phyloP scores from a whole-genome alignment of 306 rosid genomes.

The Quercus variabilis region DNA sequence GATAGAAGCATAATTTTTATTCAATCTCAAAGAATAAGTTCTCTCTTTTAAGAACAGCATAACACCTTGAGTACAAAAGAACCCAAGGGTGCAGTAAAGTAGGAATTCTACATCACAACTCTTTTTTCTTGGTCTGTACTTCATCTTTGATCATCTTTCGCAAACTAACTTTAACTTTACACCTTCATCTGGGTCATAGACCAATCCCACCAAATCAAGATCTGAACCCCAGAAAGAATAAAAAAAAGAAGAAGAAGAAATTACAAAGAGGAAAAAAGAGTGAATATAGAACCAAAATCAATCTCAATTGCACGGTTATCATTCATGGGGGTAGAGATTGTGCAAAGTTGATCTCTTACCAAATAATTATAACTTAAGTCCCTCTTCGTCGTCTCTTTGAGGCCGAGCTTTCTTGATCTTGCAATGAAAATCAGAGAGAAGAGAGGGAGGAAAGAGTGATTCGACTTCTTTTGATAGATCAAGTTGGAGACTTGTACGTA shows the following conservation, averaged over 20 bases:
- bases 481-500: constrained; percentile 23
- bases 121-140: constrained; percentile 3
- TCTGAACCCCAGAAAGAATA: not conserved
- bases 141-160: constrained; percentile 16
- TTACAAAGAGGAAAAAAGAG: not conserved
- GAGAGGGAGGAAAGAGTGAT: constrained; percentile 28
- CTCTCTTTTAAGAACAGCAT: constrained; percentile 20
- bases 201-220: constrained; percentile 3
- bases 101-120: constrained; percentile 14
- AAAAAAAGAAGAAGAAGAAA: not conserved
- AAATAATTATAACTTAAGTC: not conserved
- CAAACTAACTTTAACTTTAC: constrained; percentile 31
- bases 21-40: constrained; percentile 22
- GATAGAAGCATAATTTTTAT: constrained; percentile 19
- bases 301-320: not conserved
- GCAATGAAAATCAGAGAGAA: constrained; percentile 16
- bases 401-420: constrained; percentile 44
- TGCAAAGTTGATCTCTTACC: not conserved
- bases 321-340: too few relatives aligned
- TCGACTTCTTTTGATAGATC: constrained; percentile 39
- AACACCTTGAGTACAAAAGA: constrained; percentile 30
- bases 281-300: not conserved
- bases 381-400: not conserved
- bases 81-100: constrained; percentile 39
- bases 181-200: constrained; percentile 1